These are phyloP conservation scores for Saccharomyces pastorianus DNA, from an alignment of 1,139 yeast species.

Conservation along the genomic window DNA sequence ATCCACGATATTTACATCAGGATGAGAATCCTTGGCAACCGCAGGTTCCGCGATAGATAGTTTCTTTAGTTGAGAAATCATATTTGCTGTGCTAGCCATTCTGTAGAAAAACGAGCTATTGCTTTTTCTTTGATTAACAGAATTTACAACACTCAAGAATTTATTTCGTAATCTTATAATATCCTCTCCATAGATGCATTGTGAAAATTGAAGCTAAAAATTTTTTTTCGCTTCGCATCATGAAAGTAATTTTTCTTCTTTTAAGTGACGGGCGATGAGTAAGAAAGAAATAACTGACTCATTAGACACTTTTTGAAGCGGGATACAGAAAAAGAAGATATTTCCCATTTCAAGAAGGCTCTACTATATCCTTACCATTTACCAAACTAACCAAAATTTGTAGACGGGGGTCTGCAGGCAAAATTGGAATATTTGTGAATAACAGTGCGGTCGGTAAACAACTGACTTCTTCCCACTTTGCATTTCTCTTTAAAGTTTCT, in stretches of 20 bases:
- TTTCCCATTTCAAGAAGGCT: neutral
- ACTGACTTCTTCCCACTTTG: neutral
- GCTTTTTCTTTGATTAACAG: neutral
- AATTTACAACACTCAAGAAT: neutral
- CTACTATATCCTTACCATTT: neutral
- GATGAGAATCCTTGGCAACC: constrained; percentile 20
- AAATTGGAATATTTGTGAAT: neutral
- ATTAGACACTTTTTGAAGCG: neutral
- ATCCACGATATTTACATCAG: constrained; percentile 26
- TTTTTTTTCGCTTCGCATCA: neutral
- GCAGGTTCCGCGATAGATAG: constrained; percentile 21
- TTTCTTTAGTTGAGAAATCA: constrained; percentile 15
- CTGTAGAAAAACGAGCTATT: neutral
- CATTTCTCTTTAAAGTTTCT: neutral
- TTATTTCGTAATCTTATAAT: neutral
- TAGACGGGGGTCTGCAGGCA: neutral
- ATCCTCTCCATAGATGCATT: neutral
- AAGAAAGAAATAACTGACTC: neutral
- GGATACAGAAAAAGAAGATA: neutral
- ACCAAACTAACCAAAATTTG: neutral
- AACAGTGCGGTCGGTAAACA: neutral
- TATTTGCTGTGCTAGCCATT: constrained; percentile 13
- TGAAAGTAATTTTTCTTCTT: neutral
- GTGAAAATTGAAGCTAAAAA: neutral
- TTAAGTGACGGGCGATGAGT: neutral